phyloP scores from a whole-genome alignment of 345 rosid genomes.

The Eucalyptus caleyi region DNA sequence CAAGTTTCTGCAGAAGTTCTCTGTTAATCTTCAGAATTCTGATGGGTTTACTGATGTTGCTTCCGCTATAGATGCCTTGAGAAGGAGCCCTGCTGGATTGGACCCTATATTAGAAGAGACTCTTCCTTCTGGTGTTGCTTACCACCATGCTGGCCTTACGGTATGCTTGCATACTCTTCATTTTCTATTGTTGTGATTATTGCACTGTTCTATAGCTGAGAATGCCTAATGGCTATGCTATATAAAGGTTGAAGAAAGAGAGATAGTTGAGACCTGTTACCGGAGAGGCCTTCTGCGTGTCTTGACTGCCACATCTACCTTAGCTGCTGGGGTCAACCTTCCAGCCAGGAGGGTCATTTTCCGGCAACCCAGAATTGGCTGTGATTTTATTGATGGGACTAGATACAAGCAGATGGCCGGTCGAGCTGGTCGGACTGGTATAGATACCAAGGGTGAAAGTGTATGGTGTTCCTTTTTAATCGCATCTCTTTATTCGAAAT shows the following conservation, averaged over 20 bases:
- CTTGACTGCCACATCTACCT: constrained; percentile 94
- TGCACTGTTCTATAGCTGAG: neutral
- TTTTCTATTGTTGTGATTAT: neutral
- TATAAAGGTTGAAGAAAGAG: constrained; percentile 90
- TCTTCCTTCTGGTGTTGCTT: constrained; percentile 91
- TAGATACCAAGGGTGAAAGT: constrained; percentile 97
- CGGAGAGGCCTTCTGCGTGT: constrained; percentile 85
- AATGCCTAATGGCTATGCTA: neutral
- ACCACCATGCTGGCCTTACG: constrained; percentile 99
- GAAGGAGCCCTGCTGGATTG: constrained; percentile 77
- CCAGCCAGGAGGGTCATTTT: constrained; percentile 98
- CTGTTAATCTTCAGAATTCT: constrained; percentile 21
- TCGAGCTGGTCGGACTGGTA: constrained; percentile 98
- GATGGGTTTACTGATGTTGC: constrained; percentile 51
- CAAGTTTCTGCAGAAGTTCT: constrained; percentile 59
- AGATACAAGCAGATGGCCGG: constrained; percentile 99
- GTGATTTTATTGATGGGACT: constrained; percentile 95
- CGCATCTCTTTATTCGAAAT: neutral
- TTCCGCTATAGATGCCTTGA: constrained; percentile 70
- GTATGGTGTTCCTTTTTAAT: constrained; percentile 18
- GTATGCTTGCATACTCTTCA: constrained; percentile 20
- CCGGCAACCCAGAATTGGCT: constrained; percentile 93
- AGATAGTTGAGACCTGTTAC: constrained; percentile 83
- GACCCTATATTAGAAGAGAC: constrained; percentile 90
- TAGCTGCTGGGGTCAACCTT: constrained; percentile 96